A percentile compares a stretch with the other conserved stretches of the same genome.
These are phyloP conservation scores for Alternaria novae-zelandiae DNA, from an alignment of 2,329 filamentous ascomycete genomes.

Conservation along the genomic window DNA sequence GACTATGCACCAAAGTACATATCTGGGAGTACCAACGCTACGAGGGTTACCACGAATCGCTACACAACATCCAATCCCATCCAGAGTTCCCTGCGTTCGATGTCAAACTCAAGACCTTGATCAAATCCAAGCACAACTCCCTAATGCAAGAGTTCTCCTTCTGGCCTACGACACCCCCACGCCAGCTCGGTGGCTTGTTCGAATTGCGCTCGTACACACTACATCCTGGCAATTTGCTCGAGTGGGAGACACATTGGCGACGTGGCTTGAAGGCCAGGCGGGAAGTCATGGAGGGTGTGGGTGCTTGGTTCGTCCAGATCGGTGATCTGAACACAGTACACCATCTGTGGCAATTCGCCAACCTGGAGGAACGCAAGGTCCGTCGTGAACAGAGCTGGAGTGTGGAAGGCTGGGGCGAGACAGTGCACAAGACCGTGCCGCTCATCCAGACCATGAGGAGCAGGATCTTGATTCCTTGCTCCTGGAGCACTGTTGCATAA, in stretches of 20 bases:
- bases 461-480: slow-evolving; percentile 89
- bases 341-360: slow-evolving; percentile 98
- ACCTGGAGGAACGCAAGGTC: slow-evolving; percentile 90
- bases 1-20: slow-evolving; percentile 70
- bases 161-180: slow-evolving; percentile 94
- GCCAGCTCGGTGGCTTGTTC: slow-evolving; percentile 88
- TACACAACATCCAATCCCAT: slow-evolving; percentile 82
- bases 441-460: slow-evolving; percentile 97
- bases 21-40: slow-evolving; percentile 99
- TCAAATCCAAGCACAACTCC: slow-evolving; percentile 82
- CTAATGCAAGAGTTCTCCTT: slow-evolving; percentile 99
- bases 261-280: slow-evolving; percentile 86
- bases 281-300: slow-evolving; percentile 98
- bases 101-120: slow-evolving; percentile 80
- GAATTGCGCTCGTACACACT: slow-evolving; percentile 96
- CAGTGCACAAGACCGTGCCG: slow-evolving; percentile 97
- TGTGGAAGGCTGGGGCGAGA: slow-evolving; percentile 94
- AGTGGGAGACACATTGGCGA: slow-evolving; percentile 99
- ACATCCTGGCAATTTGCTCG: slow-evolving; percentile 91
- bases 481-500: slow-evolving; percentile 91
- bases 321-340: slow-evolving; percentile 97
- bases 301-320: slow-evolving; percentile 98
- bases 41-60: slow-evolving; percentile 90
- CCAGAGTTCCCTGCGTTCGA: slow-evolving; percentile 87
- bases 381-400: slow-evolving; percentile 94